Percentiles rank a stretch among this genome's conserved stretches.
Evolutionary conservation across 179 eudicot species (phyloP).

Genomic region (Silene vulgaris): DNA sequence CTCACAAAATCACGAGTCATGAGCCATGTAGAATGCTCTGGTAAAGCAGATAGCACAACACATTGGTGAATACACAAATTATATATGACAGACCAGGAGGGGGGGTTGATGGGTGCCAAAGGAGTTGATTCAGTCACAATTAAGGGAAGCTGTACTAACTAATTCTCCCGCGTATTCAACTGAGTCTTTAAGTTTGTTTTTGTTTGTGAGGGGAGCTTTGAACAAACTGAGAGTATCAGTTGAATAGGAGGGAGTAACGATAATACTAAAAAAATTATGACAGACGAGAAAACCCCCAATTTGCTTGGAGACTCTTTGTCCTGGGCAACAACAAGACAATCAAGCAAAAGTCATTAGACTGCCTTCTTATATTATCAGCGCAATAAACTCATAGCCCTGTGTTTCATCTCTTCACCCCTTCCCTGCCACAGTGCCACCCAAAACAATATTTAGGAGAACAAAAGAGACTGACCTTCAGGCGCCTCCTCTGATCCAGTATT

Average conservation of each 20-base stretch:
- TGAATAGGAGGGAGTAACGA: not conserved
- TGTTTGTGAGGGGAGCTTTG: too few species aligned
- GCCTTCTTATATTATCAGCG: too few species aligned
- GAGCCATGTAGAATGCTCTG: not conserved
- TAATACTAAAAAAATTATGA: not conserved
- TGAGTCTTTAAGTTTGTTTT: too few species aligned
- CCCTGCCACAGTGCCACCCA: not conserved
- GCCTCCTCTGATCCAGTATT: constrained; percentile 30
- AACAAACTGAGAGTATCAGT: too few species aligned
- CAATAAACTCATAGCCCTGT: not conserved
- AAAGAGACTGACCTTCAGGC: constrained; percentile 27
- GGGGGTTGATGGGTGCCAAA: too few species aligned
- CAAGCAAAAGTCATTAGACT: too few species aligned
- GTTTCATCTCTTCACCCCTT: not conserved
- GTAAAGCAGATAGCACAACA: too few species aligned
- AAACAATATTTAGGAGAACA: not conserved
- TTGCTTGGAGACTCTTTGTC: not conserved
- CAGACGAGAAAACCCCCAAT: not conserved
- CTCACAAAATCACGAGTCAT: not conserved
- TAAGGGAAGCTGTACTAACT: not conserved
- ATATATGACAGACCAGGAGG: too few species aligned
- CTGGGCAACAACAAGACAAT: not conserved
- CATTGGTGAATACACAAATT: too few species aligned
- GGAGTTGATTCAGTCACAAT: too few species aligned
- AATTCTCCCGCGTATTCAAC: too few species aligned